Evolutionary conservation across 2,329 filamentous ascomycete species (phyloP).

Genomic region (Claviceps capensis): DNA sequence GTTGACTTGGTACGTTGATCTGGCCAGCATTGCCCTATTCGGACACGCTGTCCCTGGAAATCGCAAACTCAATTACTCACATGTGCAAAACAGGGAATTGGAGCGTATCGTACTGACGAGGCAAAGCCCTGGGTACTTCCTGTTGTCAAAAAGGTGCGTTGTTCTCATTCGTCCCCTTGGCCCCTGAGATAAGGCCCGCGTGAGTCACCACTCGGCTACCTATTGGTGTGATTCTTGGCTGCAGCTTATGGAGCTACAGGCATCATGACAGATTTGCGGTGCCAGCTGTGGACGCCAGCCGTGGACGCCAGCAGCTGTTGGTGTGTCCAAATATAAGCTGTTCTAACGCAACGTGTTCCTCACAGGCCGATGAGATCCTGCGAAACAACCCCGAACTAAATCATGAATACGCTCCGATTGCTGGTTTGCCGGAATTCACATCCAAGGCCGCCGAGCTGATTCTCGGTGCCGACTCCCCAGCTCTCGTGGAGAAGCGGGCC

Average conservation of each 20-base stretch:
- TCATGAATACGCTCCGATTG: conserved; percentile 97
- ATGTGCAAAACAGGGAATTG: conserved; percentile 44
- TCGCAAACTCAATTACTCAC: background rate
- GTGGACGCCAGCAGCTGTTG: background rate
- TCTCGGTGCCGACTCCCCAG: conserved; percentile 66
- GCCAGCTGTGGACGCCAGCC: background rate
- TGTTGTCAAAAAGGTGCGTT: conserved; percentile 79
- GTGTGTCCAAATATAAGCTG: background rate
- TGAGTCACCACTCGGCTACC: background rate
- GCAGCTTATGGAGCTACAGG: background rate
- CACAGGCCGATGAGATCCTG: conserved; percentile 78
- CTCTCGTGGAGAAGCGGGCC: conserved; percentile 69
- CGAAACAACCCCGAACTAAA: conserved; percentile 81
- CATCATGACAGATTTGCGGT: background rate
- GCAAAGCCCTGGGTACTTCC: conserved; percentile 96
- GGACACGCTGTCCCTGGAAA: too few species aligned
- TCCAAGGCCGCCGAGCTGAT: conserved; percentile 84
- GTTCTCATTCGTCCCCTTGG: background rate
- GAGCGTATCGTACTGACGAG: conserved; percentile 87
- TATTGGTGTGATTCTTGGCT: background rate
- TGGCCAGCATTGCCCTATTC: too few species aligned
- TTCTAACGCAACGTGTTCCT: background rate
- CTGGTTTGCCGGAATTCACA: conserved; percentile 75
- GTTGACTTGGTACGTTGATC: conserved; percentile 64
- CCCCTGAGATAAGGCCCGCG: background rate